Conservation (phyloP, 306 rosid genomes). For the Comarum palustre region DNA sequence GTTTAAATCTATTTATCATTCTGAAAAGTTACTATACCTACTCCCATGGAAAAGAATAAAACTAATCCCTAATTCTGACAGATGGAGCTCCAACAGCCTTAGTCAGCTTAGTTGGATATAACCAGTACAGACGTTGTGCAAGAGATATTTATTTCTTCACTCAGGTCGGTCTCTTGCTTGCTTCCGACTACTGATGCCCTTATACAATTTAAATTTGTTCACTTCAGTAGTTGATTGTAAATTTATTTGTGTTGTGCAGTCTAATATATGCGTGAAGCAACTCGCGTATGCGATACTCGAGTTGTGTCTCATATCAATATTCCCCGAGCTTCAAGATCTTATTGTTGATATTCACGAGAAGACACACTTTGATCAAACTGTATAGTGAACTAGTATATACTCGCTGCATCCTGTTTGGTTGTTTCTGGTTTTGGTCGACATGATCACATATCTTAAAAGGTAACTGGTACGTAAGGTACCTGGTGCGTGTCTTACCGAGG, state of each 20-base stretch:
- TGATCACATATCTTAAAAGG: conserved; percentile 22
- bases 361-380: conserved; percentile 39
- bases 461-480: too few species aligned
- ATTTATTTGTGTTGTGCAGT: conserved; percentile 39
- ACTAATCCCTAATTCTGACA: conserved; percentile 33
- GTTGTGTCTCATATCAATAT: conserved; percentile 59
- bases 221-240: conserved; percentile 17
- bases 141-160: conserved; percentile 85
- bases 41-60: neutral
- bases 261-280: conserved; percentile 78
- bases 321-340: conserved; percentile 78
- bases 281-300: conserved; percentile 78
- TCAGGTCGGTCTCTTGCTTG: conserved; percentile 54
- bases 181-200: conserved; percentile 11
- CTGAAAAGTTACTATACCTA: neutral
- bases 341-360: conserved; percentile 57
- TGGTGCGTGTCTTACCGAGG: conserved; percentile 2
- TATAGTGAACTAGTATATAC: conserved; percentile 29
- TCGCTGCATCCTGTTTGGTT: conserved; percentile 8
- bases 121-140: conserved; percentile 86
- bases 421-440: conserved; percentile 28
- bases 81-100: conserved; percentile 90
- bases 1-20: neutral
- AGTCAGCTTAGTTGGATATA: conserved; percentile 82
- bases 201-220: conserved; percentile 8